Evolutionary conservation across 208 protist genomes (phyloP), one percentile per base, ranked within the genome.

Genomic region (Novymonas esmeraldas): DNA sequence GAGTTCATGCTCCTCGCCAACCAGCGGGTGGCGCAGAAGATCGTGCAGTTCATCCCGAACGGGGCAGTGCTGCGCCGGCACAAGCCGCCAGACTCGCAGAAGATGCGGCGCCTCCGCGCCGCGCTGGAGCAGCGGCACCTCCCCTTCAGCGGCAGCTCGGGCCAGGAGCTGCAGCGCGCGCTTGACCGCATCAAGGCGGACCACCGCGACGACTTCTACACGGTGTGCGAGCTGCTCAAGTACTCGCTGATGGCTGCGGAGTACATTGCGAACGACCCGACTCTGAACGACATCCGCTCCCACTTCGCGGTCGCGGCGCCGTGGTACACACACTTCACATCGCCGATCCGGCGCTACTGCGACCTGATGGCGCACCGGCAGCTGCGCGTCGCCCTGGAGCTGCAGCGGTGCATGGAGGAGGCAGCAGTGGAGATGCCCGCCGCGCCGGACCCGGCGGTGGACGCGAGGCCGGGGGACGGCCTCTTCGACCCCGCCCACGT

Each of bases 321-420:
- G 33, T 91, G 93, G 70, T 98, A 98, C 78, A 97, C 93, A 16
- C 96, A 98, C 76, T 98, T 98, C 64, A 98, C 95, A 20, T 98
- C 93, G 4, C 96, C 96, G 10, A 97, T 98, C 64, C 90, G 96
- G 7, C 86, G 96, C 42, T 98, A 98, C 78, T 79, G 81, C 58
- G 95, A 98, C 67, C 80, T 98, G 45, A 81, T 98, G 52, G 90
- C 93, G 18, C 96, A 98, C 72, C 87, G 95, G 11, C 90, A 95
- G 71, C 74, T 98, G 46, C 61, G 77, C 20, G 75, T 89, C 18
- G 89, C 90, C 2, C 70, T 97, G 28, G 87, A 94, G 71, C 72
- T 95, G 46, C 89, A 97, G 80, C 62, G 60, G 38, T 58, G 65
- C 29, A 73, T 93, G 66, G 78, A 80, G 33, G 73, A 78, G 24